Evolutionary conservation across 129 eudicot species (phyloP).

Genomic region (Arctium lappa): DNA sequence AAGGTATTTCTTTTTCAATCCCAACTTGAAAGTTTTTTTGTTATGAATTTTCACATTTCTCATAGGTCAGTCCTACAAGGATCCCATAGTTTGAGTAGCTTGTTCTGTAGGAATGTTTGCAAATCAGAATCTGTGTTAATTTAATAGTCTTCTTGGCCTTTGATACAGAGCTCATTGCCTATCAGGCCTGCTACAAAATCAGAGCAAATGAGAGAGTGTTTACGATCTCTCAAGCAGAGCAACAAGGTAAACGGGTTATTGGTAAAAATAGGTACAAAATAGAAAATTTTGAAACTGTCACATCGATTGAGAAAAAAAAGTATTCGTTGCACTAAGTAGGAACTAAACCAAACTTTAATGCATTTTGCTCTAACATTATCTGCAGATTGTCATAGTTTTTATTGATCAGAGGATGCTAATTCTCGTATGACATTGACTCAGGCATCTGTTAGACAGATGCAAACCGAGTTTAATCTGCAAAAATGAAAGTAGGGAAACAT

Average conservation of each 20-base stretch:
- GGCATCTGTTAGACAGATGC: not conserved
- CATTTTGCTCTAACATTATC: not conserved
- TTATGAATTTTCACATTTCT: slow-evolving; percentile 1
- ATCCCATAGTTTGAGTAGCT: slow-evolving; percentile 10
- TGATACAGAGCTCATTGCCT: slow-evolving; percentile 69
- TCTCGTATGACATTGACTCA: not conserved
- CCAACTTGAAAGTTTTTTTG: not conserved
- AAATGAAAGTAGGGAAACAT: not conserved
- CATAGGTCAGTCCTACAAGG: not conserved
- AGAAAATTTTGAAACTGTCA: not conserved
- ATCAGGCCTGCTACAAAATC: slow-evolving; percentile 85
- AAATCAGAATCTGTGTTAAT: not conserved
- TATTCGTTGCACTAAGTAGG: not conserved
- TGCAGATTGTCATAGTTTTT: not conserved
- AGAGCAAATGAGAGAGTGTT: slow-evolving; percentile 93
- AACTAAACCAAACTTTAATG: not conserved
- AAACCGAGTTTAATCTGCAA: not conserved
- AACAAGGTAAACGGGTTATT: slow-evolving; percentile 52
- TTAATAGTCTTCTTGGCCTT: not conserved
- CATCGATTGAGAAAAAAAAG: not conserved
- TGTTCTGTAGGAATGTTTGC: slow-evolving; percentile 8
- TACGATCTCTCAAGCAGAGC: slow-evolving; percentile 72
- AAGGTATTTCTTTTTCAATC: not conserved
- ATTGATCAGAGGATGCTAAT: not conserved
- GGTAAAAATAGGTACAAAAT: not conserved